A percentile compares a stretch with the other conserved stretches of the same genome.
These are phyloP conservation scores for Emergomyces orientalis DNA, from an alignment of 2,329 filamentous ascomycete genomes.

Conservation along the genomic window DNA sequence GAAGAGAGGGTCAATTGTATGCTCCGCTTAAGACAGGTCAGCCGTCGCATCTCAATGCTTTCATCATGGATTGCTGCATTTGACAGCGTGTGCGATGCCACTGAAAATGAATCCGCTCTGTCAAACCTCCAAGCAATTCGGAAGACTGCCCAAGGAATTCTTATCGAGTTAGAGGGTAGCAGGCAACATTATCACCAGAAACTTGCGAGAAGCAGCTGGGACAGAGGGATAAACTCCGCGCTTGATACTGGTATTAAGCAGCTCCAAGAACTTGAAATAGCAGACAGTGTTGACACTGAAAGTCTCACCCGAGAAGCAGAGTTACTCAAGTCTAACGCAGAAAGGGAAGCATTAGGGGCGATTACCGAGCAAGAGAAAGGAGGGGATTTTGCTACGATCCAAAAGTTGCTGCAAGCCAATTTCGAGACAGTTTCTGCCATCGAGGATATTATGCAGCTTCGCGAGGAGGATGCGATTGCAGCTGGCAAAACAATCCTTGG, in stretches of 20 bases:
- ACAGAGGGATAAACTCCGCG: conserved; percentile 75
- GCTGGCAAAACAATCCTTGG: conserved; percentile 69
- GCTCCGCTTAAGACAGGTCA: conserved; percentile 72
- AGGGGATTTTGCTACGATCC: conserved; percentile 67
- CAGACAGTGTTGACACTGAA: conserved; percentile 58
- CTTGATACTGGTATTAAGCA: conserved; percentile 76
- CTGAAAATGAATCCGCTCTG: conserved; percentile 58
- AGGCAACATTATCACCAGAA: conserved; percentile 83
- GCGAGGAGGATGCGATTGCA: conserved; percentile 69
- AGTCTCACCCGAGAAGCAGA: conserved; percentile 74
- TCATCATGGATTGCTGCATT: conserved; percentile 90
- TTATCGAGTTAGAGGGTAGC: conserved; percentile 81
- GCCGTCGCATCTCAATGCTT: conserved; percentile 76
- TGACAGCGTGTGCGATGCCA: conserved; percentile 65
- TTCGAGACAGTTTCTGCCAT: conserved; percentile 85
- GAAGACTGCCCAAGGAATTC: conserved; percentile 79
- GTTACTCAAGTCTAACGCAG: conserved; percentile 71
- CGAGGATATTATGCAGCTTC: conserved; percentile 70
- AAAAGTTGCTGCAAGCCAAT: conserved; percentile 77
- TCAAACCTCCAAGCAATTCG: conserved; percentile 64
- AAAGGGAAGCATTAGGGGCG: conserved; percentile 66
- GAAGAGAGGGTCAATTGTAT: conserved; percentile 69
- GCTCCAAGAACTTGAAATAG: conserved; percentile 59
- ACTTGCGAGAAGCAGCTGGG: conserved; percentile 73
- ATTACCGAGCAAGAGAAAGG: conserved; percentile 76